Evolutionary conservation across 345 rosid genomes (phyloP).

Genomic region (Populus deltoides): DNA sequence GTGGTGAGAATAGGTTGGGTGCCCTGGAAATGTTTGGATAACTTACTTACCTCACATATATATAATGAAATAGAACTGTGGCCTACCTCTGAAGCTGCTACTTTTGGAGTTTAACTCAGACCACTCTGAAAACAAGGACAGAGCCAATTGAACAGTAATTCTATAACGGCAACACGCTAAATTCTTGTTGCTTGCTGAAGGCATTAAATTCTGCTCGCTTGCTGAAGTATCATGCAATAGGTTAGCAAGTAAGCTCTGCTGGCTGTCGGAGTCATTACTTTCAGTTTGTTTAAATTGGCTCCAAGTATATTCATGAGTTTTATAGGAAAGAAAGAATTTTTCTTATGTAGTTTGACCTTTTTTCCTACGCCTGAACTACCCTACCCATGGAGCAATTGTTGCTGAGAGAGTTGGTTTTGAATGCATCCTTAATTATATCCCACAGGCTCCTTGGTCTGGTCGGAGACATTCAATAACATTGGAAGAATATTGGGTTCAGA

Average conservation of each 20-base stretch:
- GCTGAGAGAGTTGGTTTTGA: background rate
- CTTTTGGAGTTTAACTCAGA: background rate
- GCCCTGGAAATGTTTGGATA: background rate
- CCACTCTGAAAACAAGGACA: background rate
- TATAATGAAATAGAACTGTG: background rate
- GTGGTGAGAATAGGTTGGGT: background rate
- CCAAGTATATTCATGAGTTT: background rate
- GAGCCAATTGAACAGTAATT: background rate
- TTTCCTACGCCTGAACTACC: background rate
- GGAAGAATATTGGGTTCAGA: background rate
- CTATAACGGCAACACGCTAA: background rate
- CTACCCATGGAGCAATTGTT: background rate
- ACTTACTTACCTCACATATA: background rate
- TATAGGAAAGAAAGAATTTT: background rate
- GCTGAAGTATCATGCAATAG: background rate
- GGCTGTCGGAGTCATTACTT: background rate
- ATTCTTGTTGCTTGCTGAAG: background rate
- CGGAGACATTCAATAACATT: background rate
- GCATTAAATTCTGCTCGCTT: background rate
- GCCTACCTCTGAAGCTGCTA: background rate
- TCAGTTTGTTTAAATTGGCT: background rate
- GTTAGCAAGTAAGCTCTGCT: slow-evolving; percentile 1
- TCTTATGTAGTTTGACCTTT: background rate
- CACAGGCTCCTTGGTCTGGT: background rate
- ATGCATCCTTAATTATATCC: background rate